These are phyloP conservation scores for Didymosphaeria variabile DNA, from an alignment of 2,329 filamentous ascomycete species.

Conservation along the genomic window DNA sequence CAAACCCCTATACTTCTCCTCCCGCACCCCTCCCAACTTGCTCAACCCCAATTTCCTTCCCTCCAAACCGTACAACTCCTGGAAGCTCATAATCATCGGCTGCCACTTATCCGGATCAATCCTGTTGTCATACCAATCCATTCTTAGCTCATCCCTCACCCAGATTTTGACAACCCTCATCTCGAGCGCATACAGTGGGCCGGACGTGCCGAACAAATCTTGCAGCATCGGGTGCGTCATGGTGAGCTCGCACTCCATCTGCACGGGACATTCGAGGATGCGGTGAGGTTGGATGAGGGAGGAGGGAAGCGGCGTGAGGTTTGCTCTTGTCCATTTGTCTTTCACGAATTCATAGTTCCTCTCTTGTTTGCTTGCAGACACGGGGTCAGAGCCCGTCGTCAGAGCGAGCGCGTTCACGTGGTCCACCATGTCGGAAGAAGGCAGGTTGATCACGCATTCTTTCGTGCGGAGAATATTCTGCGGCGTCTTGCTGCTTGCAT, in stretches of 20 bases:
- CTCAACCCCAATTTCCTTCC: slow-evolving; percentile 33
- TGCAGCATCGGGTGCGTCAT: slow-evolving; percentile 43
- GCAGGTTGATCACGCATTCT: slow-evolving; percentile 56
- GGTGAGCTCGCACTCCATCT: slow-evolving; percentile 56
- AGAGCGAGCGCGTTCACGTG: slow-evolving; percentile 51
- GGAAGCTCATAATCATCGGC: slow-evolving; percentile 58
- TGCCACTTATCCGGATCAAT: slow-evolving; percentile 56
- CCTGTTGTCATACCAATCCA: slow-evolving; percentile 51
- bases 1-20: slow-evolving; percentile 40
- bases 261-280: slow-evolving; percentile 53
- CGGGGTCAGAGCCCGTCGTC: slow-evolving; percentile 42
- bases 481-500: slow-evolving; percentile 47
- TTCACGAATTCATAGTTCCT: slow-evolving; percentile 18
- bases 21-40: slow-evolving; percentile 36
- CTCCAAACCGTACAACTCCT: slow-evolving; percentile 54
- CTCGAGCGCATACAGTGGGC: slow-evolving; percentile 42
- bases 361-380: neutral
- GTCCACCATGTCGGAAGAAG: slow-evolving; percentile 46
- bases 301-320: slow-evolving; percentile 48
- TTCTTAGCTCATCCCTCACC: slow-evolving; percentile 44
- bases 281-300: slow-evolving; percentile 46
- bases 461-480: slow-evolving; percentile 53
- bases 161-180: slow-evolving; percentile 50
- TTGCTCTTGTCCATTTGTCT: slow-evolving; percentile 51
- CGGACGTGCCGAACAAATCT: slow-evolving; percentile 39